Base-by-base conservation (phyloP, 2,329 filamentous ascomycete genomes). In the Aspergillus bombycis region DNA sequence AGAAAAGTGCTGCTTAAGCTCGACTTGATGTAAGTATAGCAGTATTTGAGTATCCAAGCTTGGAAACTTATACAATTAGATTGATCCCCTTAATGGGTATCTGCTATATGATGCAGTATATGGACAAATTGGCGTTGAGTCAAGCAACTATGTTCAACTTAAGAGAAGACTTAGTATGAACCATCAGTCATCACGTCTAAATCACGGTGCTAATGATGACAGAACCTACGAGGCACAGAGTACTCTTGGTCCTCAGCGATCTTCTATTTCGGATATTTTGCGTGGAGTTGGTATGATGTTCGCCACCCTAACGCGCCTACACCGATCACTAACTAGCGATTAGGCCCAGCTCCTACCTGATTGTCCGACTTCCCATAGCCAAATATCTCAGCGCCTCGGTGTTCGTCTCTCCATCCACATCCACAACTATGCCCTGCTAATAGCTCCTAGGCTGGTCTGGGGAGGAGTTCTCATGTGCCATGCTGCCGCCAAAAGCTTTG, bases 251-350 rank as follows among this genome's bases (percentile, higher is more conserved):
- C 70, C 3, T 73, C 72, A 11, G 73, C 72, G 3, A 60, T 76
- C 28, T 77, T 77, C 61, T 77, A 77, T 50, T 76, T 77, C 59
- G 75, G 75, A 43, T 77, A 77, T 34, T 69, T 76, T 16, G 70
- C 73, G 1, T 78, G 79, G 66, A 78, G 79, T 56, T 80, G 78
- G 52, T 54, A 54, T 34, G 52, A 34, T 30, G 7, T 36, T 10
- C 11, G 10, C 19, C 36, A 36, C 19, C 4, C 10, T 4, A 16
- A 8, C 16, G 3, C 38, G 1, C 16, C 9, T 5, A 21, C 19
- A 1, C 28, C 7, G 26, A 19, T 36, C 11, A 54, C 52, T 54
- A 23, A 54, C 14, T n/a, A 21, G 14, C 16, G 28, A 54, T 32
- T 36, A 54, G 52, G 69, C 77, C 78, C 0, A 78, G 75, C 34